Percentiles rank a stretch among this genome's conserved stretches.
Conservation (phyloP, 306 rosid genomes). For the Rubus idaeus region DNA sequence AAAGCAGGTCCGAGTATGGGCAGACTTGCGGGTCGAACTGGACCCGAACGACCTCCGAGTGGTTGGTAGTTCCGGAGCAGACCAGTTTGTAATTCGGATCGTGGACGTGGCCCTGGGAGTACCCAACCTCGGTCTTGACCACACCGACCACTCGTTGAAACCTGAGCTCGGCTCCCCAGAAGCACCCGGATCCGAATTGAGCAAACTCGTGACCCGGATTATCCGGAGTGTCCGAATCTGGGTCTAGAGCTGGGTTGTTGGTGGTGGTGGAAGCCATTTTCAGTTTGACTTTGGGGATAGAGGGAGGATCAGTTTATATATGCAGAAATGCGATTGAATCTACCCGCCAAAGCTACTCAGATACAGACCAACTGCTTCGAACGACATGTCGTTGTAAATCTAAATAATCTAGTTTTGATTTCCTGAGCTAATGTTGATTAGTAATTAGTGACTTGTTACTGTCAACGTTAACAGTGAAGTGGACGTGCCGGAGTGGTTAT, state of each 20-base stretch:
- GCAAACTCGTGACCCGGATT: constrained; percentile 61
- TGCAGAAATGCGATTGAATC: neutral
- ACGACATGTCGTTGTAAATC: neutral
- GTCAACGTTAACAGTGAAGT: neutral
- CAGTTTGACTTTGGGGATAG: neutral
- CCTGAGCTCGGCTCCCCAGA: constrained; percentile 84
- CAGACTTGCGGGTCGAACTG: constrained; percentile 68
- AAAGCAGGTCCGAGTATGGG: constrained; percentile 52
- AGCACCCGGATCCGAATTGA: constrained; percentile 83
- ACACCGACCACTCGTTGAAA: constrained; percentile 73
- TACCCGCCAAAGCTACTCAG: neutral
- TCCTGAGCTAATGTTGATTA: neutral
- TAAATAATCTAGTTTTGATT: neutral
- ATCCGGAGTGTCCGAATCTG: constrained; percentile 55
- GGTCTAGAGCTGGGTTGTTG: constrained; percentile 51
- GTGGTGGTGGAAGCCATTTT: constrained; percentile 19
- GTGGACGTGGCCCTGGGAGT: constrained; percentile 65
- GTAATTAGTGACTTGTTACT: neutral
- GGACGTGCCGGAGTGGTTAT: constrained; percentile 28
- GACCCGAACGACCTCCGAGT: constrained; percentile 76
- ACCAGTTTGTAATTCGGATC: constrained; percentile 64
- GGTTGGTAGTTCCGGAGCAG: constrained; percentile 67
- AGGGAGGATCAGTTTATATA: neutral
- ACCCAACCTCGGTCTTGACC: constrained; percentile 80
- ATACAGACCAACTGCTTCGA: neutral